Conservation (phyloP, 768 basidiomycete genomes). For the Albatrellus ellisii region DNA sequence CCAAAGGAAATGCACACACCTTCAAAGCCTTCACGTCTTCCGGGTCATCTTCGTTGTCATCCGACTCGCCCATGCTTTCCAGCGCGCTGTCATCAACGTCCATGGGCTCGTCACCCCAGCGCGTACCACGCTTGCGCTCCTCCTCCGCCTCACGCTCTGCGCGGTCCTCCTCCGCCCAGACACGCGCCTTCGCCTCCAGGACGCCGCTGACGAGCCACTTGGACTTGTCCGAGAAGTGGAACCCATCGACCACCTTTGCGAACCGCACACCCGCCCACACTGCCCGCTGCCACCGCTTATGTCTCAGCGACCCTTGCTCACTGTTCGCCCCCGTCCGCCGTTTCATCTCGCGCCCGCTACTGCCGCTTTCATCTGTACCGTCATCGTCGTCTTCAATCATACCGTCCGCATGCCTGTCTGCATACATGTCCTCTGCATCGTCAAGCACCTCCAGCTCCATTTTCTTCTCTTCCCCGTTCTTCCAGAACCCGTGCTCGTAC, state of each 20-base stretch:
- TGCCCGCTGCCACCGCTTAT: conserved; percentile 58
- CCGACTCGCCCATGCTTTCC: conserved; percentile 34
- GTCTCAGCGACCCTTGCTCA: conserved; percentile 5
- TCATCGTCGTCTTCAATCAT: conserved; percentile 70
- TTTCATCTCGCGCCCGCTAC: conserved; percentile 24
- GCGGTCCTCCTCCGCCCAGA: conserved; percentile 60
- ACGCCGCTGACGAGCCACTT: conserved; percentile 52
- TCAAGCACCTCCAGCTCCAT: conserved; percentile 55
- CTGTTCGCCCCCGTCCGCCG: conserved; percentile 21
- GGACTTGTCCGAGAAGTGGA: conserved; percentile 49
- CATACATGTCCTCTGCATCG: conserved; percentile 53
- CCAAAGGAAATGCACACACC: conserved; percentile 27
- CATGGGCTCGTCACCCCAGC: conserved; percentile 55
- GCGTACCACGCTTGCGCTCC: conserved; percentile 40
- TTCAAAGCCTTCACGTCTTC: conserved; percentile 71
- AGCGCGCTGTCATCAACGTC: conserved; percentile 52
- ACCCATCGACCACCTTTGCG: conserved; percentile 59
- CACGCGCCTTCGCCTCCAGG: conserved; percentile 52
- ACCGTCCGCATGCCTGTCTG: conserved; percentile 47
- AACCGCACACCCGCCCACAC: conserved; percentile 58
- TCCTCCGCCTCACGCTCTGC: conserved; percentile 60
- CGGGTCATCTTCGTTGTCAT: conserved; percentile 49
- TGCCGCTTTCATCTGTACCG: conserved; percentile 21
- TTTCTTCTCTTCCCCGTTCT: conserved; percentile 23
- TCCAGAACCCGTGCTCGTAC: conserved; percentile 94